These are phyloP conservation scores for Solanum virginianum DNA, from an alignment of 257 asterid genomes.

Conservation along the genomic window DNA sequence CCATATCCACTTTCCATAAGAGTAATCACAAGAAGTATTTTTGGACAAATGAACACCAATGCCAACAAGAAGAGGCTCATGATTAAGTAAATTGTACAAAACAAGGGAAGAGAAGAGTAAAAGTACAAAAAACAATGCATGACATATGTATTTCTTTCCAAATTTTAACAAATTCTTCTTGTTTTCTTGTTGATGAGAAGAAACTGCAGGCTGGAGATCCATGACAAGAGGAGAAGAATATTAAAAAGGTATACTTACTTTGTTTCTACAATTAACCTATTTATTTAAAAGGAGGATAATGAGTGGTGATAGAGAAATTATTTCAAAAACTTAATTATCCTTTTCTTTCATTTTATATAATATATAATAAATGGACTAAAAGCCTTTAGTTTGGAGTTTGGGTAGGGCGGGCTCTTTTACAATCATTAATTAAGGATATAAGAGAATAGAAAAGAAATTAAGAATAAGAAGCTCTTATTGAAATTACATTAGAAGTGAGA, in stretches of 20 bases:
- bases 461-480: neutral
- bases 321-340: too few species aligned
- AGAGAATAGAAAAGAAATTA: too few species aligned
- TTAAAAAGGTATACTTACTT: neutral
- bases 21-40: constrained; percentile 34
- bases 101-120: constrained; percentile 21
- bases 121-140: constrained; percentile 17
- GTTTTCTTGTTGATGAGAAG: constrained; percentile 1
- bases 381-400: too few species aligned
- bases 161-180: neutral
- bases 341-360: too few species aligned
- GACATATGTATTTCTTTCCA: constrained; percentile 12
- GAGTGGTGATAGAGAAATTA: neutral
- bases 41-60: constrained; percentile 20
- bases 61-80: constrained; percentile 18
- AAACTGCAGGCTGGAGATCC: constrained; percentile 11
- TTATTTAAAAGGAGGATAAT: neutral
- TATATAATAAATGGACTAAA: too few species aligned
- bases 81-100: constrained; percentile 12
- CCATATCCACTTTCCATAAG: constrained; percentile 63
- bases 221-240: constrained; percentile 5
- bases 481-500: too few species aligned
- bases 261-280: neutral
- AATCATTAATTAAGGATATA: neutral
- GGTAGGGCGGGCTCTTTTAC: too few species aligned